phyloP scores from a whole-genome alignment of 1,284 basidiomycete genomes.

The Cyathus olla region DNA sequence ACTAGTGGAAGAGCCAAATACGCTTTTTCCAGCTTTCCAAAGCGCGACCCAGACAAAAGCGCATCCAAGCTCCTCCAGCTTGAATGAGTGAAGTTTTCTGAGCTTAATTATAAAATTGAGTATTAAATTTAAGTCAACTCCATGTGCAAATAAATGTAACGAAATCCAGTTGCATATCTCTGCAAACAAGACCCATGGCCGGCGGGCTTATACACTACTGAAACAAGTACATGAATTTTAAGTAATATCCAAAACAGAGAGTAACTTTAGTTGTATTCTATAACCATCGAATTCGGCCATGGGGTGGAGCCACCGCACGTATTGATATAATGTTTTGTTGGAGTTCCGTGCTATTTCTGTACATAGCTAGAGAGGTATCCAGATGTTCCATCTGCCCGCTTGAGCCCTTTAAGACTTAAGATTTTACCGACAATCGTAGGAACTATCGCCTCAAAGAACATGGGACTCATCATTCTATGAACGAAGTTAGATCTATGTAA shows the following conservation, averaged over 20 bases:
- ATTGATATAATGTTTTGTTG: conserved; percentile 45
- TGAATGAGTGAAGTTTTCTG: too few species aligned
- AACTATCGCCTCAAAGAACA: conserved; percentile 39
- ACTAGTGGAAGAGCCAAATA: too few species aligned
- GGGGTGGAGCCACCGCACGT: conserved; percentile 44
- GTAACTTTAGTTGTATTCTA: conserved; percentile 34
- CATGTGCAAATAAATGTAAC: too few species aligned
- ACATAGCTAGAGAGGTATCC: conserved; percentile 57
- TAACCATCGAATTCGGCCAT: conserved; percentile 51
- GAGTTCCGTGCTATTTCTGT: conserved; percentile 41
- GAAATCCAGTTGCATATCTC: too few species aligned
- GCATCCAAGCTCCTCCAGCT: too few species aligned
- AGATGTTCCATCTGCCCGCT: conserved; percentile 54
- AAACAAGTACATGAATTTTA: too few species aligned
- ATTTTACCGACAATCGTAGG: conserved; percentile 59
- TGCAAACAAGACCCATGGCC: too few species aligned
- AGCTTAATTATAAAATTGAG: too few species aligned
- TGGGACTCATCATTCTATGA: conserved; percentile 49
- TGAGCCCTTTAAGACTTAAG: conserved; percentile 58
- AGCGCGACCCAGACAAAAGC: too few species aligned
- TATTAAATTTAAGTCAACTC: too few species aligned
- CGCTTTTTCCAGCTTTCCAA: too few species aligned
- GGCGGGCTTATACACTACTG: not conserved
- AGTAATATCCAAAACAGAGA: not conserved
- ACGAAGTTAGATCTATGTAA: conserved; percentile 5